Evolutionary conservation across 305 asterid species (phyloP).

Genomic region (Solanum hybrid): DNA sequence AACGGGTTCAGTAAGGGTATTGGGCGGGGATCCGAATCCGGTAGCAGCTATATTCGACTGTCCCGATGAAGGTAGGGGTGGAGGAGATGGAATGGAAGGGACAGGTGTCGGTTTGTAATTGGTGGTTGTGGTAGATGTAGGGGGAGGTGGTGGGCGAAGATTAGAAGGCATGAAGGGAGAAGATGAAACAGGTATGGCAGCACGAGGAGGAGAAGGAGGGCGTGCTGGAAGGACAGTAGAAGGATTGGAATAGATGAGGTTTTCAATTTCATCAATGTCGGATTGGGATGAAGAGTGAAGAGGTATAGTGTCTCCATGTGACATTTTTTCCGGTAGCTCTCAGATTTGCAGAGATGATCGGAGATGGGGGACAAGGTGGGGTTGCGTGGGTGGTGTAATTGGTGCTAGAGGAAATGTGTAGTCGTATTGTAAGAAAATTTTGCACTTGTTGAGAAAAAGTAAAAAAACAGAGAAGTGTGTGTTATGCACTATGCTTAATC

Average conservation of each 20-base stretch:
- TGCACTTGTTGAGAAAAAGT: neutral
- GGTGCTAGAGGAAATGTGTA: neutral
- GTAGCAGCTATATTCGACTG: slow-evolving; percentile 17
- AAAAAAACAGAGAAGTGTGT: neutral
- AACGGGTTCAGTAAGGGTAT: slow-evolving; percentile 86
- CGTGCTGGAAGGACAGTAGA: slow-evolving; percentile 68
- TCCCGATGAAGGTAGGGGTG: slow-evolving; percentile 9
- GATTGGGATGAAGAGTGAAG: slow-evolving; percentile 75
- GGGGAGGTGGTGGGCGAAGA: slow-evolving; percentile 40
- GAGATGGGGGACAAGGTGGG: neutral
- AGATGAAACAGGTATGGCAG: slow-evolving; percentile 70
- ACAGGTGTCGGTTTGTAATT: slow-evolving; percentile 20
- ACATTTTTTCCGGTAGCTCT: slow-evolving; percentile 29
- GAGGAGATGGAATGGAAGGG: slow-evolving; percentile 24
- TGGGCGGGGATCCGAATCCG: slow-evolving; percentile 66
- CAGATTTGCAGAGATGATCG: neutral
- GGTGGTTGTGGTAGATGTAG: slow-evolving; percentile 9
- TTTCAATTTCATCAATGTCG: slow-evolving; percentile 96
- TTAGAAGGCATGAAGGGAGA: slow-evolving; percentile 47
- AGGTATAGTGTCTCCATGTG: slow-evolving; percentile 70
- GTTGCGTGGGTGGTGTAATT: neutral
- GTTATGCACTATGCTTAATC: neutral
- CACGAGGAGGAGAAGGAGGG: slow-evolving; percentile 73
- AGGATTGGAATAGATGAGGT: slow-evolving; percentile 66
- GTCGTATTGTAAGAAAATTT: neutral